Evolutionary conservation across 2,329 filamentous ascomycete species (phyloP).

Genomic region (Aspergillus eucalypticola): DNA sequence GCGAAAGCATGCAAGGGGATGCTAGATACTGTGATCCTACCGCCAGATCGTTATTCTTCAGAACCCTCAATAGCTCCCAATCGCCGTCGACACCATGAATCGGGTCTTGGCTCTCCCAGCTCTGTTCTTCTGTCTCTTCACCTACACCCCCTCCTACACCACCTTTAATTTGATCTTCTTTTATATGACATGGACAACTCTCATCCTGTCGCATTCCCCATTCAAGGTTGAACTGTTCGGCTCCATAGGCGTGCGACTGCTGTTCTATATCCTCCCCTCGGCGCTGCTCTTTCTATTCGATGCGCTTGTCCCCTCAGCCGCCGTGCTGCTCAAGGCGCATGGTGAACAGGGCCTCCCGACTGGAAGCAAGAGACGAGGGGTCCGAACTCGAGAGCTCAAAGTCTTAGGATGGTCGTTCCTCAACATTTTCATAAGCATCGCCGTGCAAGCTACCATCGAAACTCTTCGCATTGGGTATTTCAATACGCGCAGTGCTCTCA

Average conservation of each 20-base stretch:
- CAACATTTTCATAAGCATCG: slow-evolving; percentile 58
- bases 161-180: slow-evolving; percentile 86
- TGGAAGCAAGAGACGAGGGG: slow-evolving; percentile 38
- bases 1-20: background rate
- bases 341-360: slow-evolving; percentile 54
- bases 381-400: slow-evolving; percentile 47
- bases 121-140: slow-evolving; percentile 31
- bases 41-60: background rate
- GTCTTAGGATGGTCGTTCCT: slow-evolving; percentile 56
- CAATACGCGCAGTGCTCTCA: slow-evolving; percentile 56
- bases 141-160: slow-evolving; percentile 65
- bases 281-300: slow-evolving; percentile 74
- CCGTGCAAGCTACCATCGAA: slow-evolving; percentile 59
- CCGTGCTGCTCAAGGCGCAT: slow-evolving; percentile 68
- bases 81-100: slow-evolving; percentile 36
- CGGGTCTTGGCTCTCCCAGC: slow-evolving; percentile 42
- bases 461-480: slow-evolving; percentile 55
- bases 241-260: slow-evolving; percentile 64
- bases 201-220: slow-evolving; percentile 74
- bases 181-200: slow-evolving; percentile 84
- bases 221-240: slow-evolving; percentile 74
- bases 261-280: slow-evolving; percentile 74
- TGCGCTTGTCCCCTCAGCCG: slow-evolving; percentile 66
- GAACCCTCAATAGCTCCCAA: background rate
- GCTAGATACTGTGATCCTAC: background rate